phyloP scores from a whole-genome alignment of 805 yeast genomes.

The Candida odintsovae region DNA sequence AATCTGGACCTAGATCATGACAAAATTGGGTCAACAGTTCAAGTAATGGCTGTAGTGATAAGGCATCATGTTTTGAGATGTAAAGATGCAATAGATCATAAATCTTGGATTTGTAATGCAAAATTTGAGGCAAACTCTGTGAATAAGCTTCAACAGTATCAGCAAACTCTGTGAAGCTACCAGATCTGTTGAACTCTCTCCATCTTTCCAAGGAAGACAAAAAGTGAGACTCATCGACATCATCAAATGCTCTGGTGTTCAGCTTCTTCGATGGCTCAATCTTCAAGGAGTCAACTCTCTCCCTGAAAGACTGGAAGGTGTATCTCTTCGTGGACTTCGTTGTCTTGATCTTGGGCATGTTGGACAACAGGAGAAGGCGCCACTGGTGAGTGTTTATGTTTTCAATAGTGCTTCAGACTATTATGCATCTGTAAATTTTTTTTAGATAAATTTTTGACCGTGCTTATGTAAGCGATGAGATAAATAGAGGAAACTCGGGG shows the following conservation, averaged over 20 bases:
- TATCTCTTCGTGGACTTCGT: constrained; percentile 53
- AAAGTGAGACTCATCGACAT: constrained; percentile 74
- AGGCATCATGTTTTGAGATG: constrained; percentile 51
- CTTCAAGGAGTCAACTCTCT: constrained; percentile 74
- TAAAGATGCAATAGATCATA: constrained; percentile 44
- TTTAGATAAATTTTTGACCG: background rate
- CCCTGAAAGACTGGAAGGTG: constrained; percentile 72
- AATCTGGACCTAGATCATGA: constrained; percentile 91
- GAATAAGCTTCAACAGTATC: constrained; percentile 47
- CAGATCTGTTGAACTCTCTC: constrained; percentile 80
- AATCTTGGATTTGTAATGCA: constrained; percentile 63
- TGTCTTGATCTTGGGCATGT: constrained; percentile 30
- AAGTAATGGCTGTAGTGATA: constrained; percentile 73
- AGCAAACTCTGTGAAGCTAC: constrained; percentile 58
- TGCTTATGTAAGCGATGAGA: background rate
- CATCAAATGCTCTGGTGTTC: constrained; percentile 56
- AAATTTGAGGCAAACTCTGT: constrained; percentile 73
- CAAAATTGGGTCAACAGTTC: constrained; percentile 81
- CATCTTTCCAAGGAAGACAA: constrained; percentile 76
- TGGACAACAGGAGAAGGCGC: background rate
- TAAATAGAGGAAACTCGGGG: too few relatives aligned
- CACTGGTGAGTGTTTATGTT: background rate
- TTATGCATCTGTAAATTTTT: background rate
- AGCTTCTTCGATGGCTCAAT: constrained; percentile 68
- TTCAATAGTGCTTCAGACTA: background rate